Conservation (phyloP, 192 early-diverging fungal species). For the Entomortierella lignicola region DNA sequence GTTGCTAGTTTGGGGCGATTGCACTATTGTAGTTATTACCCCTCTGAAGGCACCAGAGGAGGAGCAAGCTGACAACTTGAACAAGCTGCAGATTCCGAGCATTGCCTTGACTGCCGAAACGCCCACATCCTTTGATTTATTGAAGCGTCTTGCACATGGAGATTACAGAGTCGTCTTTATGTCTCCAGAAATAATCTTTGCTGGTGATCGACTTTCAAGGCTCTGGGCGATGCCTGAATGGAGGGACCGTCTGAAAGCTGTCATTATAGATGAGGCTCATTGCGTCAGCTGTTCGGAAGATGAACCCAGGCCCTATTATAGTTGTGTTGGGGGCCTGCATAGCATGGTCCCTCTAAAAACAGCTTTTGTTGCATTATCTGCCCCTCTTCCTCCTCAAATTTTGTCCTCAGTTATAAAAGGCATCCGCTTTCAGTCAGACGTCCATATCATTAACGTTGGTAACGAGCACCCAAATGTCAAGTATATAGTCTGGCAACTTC, state of each 20-base stretch:
- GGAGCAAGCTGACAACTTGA: constrained; percentile 6
- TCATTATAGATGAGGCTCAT: constrained; percentile 34
- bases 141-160: not conserved
- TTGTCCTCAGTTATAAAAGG: constrained; percentile 1
- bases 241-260: not conserved
- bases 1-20: constrained; percentile 6
- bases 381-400: constrained; percentile 8
- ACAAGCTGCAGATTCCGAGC: not conserved
- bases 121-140: not conserved
- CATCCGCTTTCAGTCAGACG: not conserved
- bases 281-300: constrained; percentile 12
- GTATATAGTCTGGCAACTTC: not conserved
- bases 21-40: constrained; percentile 3
- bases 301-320: constrained; percentile 6
- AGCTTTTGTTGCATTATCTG: constrained; percentile 17
- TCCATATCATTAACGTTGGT: not conserved
- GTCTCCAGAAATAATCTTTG: constrained; percentile 35
- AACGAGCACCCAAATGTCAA: constrained; percentile 19
- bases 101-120: constrained; percentile 6
- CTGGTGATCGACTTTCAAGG: not conserved
- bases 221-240: not conserved
- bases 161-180: constrained; percentile 15
- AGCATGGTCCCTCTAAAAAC: not conserved
- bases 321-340: constrained; percentile 1
- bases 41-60: constrained; percentile 5